phyloP scores from a whole-genome alignment of 2,329 filamentous ascomycete genomes.

The Aaosphaeria pasadenensis region DNA sequence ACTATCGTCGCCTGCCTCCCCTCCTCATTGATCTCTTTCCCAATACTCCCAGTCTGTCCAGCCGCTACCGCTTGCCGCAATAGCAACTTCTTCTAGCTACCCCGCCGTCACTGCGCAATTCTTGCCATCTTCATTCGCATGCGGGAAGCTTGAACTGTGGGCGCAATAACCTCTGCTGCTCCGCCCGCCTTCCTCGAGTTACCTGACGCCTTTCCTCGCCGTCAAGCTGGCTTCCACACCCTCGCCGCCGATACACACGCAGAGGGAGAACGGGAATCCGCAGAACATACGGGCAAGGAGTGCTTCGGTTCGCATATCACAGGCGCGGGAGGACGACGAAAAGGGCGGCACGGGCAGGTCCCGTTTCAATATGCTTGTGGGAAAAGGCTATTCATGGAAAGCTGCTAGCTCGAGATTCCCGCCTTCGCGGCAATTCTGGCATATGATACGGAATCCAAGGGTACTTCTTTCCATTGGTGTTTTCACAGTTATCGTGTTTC shows the following conservation, averaged over 20 bases:
- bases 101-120: no score
- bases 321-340: conserved; percentile 17
- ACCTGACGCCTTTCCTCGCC: conserved; percentile 2
- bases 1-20: no score
- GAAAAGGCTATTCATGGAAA: conserved; percentile 91
- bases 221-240: conserved; percentile 27
- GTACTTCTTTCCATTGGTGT: conserved; percentile 73
- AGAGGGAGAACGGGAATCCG: conserved; percentile 26
- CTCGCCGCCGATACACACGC: conserved; percentile 23
- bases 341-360: conserved; percentile 14
- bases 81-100: no score
- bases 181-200: no score
- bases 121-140: no score
- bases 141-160: no score
- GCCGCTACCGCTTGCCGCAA: no score
- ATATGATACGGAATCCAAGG: conserved; percentile 70
- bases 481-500: conserved; percentile 67
- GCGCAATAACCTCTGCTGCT: no score
- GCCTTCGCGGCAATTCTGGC: conserved; percentile 62
- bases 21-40: no score
- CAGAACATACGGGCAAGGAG: conserved; percentile 18
- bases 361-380: conserved; percentile 69
- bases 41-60: no score
- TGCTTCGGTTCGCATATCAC: conserved; percentile 29
- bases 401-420: conserved; percentile 77